phyloP scores from a whole-genome alignment of 257 asterid genomes.

The Petunia axillaris region DNA sequence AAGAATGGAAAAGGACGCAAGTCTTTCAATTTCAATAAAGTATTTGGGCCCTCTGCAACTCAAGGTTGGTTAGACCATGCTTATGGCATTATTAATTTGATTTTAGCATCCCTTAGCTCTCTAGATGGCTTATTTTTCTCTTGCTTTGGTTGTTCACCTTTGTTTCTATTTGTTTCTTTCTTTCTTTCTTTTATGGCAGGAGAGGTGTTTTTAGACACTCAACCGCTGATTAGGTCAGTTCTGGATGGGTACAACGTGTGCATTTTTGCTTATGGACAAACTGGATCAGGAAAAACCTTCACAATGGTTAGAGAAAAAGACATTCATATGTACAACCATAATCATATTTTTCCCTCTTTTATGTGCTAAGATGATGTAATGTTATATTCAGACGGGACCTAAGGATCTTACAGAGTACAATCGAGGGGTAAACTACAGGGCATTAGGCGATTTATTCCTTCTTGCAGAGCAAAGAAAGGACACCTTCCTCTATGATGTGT shows the following conservation, averaged over 20 bases:
- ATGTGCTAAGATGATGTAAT: constrained; percentile 30
- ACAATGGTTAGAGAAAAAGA: constrained; percentile 72
- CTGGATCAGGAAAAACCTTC: constrained; percentile 96
- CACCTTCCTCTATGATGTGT: constrained; percentile 77
- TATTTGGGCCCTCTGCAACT: constrained; percentile 82
- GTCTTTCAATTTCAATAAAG: constrained; percentile 89
- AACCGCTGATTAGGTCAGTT: constrained; percentile 84
- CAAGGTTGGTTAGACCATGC: constrained; percentile 66
- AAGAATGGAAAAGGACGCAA: constrained; percentile 76
- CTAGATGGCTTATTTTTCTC: neutral
- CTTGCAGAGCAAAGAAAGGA: constrained; percentile 86
- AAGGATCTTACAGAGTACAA: constrained; percentile 70
- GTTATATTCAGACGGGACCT: constrained; percentile 77
- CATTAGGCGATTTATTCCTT: constrained; percentile 75
- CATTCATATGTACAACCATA: neutral
- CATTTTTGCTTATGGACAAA: constrained; percentile 97
- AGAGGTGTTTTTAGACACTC: constrained; percentile 92
- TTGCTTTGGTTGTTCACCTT: constrained; percentile 17
- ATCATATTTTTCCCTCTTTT: constrained; percentile 23
- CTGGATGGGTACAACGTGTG: constrained; percentile 97
- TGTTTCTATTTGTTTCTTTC: constrained; percentile 16
- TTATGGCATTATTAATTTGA: neutral
- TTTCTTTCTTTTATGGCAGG: constrained; percentile 49
- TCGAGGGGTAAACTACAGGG: constrained; percentile 94
- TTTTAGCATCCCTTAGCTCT: neutral